phyloP scores from a whole-genome alignment of 805 yeast genomes.

The Suhomyces sp. region DNA sequence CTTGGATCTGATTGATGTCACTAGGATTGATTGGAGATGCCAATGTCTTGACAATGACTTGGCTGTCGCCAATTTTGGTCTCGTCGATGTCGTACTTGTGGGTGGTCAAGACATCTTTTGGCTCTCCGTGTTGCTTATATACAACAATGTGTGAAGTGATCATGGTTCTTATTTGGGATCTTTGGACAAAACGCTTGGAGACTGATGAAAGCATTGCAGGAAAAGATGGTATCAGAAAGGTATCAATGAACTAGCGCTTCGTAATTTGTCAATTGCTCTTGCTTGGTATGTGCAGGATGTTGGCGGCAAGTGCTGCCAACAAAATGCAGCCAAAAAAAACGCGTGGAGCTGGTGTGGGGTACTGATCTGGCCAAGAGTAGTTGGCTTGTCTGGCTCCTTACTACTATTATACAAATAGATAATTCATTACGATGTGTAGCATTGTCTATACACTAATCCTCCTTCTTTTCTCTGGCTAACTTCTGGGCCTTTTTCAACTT shows the following conservation, averaged over 20 bases:
- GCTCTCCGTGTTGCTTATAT: conserved; percentile 67
- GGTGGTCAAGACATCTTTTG: conserved; percentile 50
- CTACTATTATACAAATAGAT: too few species aligned
- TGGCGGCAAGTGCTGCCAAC: neutral
- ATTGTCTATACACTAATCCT: neutral
- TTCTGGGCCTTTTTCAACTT: conserved; percentile 42
- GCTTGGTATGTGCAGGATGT: neutral
- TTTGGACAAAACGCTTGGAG: neutral
- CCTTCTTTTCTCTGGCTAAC: conserved; percentile 9
- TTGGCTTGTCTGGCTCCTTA: too few species aligned
- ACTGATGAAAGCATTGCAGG: neutral
- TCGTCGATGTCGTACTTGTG: conserved; percentile 52
- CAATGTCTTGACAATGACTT: conserved; percentile 33
- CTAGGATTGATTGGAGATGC: conserved; percentile 45
- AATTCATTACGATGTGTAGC: too few species aligned
- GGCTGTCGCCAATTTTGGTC: conserved; percentile 35
- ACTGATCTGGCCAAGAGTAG: too few species aligned
- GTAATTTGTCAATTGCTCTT: neutral
- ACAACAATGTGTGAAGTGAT: conserved; percentile 63
- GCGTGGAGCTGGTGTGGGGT: too few species aligned
- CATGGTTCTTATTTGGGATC: conserved; percentile 23
- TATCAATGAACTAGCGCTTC: neutral
- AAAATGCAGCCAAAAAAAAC: neutral
- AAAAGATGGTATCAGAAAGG: neutral
- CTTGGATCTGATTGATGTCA: conserved; percentile 46